These are phyloP conservation scores for Blastocystis sp. DNA, from an alignment of 352 stramenopile species.

Conservation along the genomic window DNA sequence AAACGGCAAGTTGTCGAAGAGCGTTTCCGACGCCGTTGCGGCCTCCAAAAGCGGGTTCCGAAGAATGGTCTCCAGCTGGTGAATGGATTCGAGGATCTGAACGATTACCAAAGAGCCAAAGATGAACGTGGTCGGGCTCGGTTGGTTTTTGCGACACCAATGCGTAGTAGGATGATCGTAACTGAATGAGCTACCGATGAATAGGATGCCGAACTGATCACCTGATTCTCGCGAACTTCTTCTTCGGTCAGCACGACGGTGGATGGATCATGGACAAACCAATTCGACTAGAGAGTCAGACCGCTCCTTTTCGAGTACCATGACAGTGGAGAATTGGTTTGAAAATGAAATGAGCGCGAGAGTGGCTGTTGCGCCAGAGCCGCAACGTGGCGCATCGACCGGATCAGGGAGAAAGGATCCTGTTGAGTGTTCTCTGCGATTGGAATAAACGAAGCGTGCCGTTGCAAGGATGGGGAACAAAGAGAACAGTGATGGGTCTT, in stretches of 20 bases:
- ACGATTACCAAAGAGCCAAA: not conserved
- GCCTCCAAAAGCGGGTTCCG: not conserved
- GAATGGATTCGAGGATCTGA: not conserved
- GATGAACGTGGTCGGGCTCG: not conserved
- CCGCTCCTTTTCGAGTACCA: too few species aligned
- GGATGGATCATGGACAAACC: constrained; percentile 11
- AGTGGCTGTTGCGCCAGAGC: too few species aligned
- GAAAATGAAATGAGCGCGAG: not conserved
- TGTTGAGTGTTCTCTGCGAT: too few species aligned
- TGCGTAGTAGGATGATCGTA: not conserved
- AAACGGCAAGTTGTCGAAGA: constrained; percentile 25
- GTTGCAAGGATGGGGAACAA: not conserved
- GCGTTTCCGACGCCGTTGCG: not conserved
- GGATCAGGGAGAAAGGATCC: too few species aligned
- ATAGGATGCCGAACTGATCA: not conserved
- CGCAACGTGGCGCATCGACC: too few species aligned
- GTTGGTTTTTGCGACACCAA: not conserved
- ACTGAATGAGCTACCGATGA: not conserved
- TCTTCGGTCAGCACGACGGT: not conserved
- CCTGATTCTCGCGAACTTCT: constrained; percentile 5
- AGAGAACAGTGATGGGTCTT: not conserved
- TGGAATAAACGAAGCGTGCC: not conserved
- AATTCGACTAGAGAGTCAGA: constrained; percentile 21
- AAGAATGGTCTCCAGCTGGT: not conserved
- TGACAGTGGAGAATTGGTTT: not conserved